Percentiles rank a stretch among this genome's conserved stretches.
Evolutionary conservation across 129 eudicot genomes (phyloP).

Genomic region (Calendula officinalis): DNA sequence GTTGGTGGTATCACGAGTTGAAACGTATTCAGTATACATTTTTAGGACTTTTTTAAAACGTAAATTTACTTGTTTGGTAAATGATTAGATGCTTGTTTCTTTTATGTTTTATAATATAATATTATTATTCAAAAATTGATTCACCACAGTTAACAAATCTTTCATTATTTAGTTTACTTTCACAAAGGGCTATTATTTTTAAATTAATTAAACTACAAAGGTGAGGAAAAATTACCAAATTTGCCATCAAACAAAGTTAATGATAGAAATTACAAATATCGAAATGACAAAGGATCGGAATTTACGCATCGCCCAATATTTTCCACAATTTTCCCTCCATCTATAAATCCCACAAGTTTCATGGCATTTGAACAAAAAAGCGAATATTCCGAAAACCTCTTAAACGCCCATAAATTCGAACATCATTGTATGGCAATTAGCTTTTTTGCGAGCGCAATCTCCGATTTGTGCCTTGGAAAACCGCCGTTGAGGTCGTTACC

Average conservation of each 20-base stretch:
- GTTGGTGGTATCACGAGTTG: too few species aligned
- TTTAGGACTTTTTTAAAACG: too few species aligned
- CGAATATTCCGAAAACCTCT: slow-evolving; percentile 15
- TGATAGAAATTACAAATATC: slow-evolving; percentile 7
- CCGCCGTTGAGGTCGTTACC: slow-evolving; percentile 64
- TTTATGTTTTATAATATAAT: too few species aligned
- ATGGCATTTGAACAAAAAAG: slow-evolving; percentile 3
- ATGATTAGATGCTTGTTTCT: too few species aligned
- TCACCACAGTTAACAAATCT: too few species aligned
- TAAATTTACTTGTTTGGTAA: too few species aligned
- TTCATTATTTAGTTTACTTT: too few species aligned
- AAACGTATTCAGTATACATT: too few species aligned
- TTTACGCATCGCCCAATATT: slow-evolving; percentile 9
- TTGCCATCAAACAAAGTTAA: neutral
- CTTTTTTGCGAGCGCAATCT: slow-evolving; percentile 48
- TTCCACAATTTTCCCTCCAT: slow-evolving; percentile 22
- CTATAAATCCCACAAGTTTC: slow-evolving; percentile 17
- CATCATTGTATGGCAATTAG: slow-evolving; percentile 77
- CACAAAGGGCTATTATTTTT: too few species aligned
- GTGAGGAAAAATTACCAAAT: neutral
- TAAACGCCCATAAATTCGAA: neutral
- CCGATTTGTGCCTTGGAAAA: slow-evolving; percentile 90
- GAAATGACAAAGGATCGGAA: slow-evolving; percentile 17
- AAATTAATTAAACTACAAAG: too few species aligned
- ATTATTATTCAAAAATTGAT: too few species aligned